Evolutionary conservation across 2,329 filamentous ascomycete genomes (phyloP).

Genomic region (Aspergillus sp.): DNA sequence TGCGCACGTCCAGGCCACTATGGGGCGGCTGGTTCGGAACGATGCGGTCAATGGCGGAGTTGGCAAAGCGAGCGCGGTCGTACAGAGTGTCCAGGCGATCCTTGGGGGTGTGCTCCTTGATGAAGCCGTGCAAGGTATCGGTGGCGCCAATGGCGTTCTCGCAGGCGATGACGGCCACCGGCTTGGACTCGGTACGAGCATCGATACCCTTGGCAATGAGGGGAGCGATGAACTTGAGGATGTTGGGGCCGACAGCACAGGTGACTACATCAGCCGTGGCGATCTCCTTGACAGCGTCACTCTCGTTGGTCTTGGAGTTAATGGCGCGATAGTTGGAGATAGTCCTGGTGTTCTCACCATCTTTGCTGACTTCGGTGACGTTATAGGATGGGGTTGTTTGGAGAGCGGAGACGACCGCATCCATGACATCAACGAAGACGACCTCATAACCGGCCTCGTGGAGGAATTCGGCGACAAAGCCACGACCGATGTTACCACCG

Average conservation of each 20-base stretch:
- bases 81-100: slow-evolving; percentile 66
- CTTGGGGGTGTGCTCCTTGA: slow-evolving; percentile 71
- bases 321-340: slow-evolving; percentile 97
- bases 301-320: slow-evolving; percentile 86
- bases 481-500: slow-evolving; percentile 81
- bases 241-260: slow-evolving; percentile 93
- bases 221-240: slow-evolving; percentile 93
- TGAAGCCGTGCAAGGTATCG: slow-evolving; percentile 77
- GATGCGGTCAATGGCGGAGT: slow-evolving; percentile 97
- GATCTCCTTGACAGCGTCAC: slow-evolving; percentile 79
- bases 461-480: slow-evolving; percentile 87
- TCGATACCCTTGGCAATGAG: slow-evolving; percentile 94
- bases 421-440: slow-evolving; percentile 92
- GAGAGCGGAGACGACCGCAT: slow-evolving; percentile 73
- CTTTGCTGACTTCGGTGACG: slow-evolving; percentile 86
- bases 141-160: slow-evolving; percentile 97
- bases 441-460: slow-evolving; percentile 95
- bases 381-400: slow-evolving; percentile 76
- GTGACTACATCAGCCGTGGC: slow-evolving; percentile 86
- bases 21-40: slow-evolving; percentile 83
- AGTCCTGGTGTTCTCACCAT: slow-evolving; percentile 74
- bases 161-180: slow-evolving; percentile 90
- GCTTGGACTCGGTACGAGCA: slow-evolving; percentile 62
- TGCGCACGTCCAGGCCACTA: slow-evolving; percentile 82
- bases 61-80: slow-evolving; percentile 82